Percentiles rank a stretch among this genome's conserved stretches.
phyloP scores from a whole-genome alignment of 176 grass and related monocot genomes.

The Oryza glaberrima region DNA sequence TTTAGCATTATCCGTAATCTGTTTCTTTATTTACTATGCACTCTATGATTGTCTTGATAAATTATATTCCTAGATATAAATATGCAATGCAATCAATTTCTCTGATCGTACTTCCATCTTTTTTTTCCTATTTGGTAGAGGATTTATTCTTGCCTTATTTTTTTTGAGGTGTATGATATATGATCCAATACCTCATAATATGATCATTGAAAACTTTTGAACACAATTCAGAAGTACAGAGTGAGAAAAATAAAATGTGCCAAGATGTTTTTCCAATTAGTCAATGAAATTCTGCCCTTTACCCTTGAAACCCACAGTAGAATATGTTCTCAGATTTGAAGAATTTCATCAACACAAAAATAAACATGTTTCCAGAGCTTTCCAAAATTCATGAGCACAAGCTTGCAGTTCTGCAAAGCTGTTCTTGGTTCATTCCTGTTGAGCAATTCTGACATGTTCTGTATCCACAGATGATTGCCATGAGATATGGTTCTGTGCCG shows the following conservation, averaged over 20 bases:
- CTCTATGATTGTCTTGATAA: conserved; percentile 7
- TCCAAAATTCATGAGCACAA: not conserved
- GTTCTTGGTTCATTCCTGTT: not conserved
- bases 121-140: conserved; percentile 8
- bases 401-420: not conserved
- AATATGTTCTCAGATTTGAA: not conserved
- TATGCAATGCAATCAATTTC: not conserved
- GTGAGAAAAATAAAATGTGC: not conserved
- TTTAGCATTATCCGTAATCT: conserved; percentile 2
- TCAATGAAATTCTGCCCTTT: not conserved
- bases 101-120: not conserved
- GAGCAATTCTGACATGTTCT: conserved; percentile 9
- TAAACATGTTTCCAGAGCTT: not conserved
- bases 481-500: conserved; percentile 94
- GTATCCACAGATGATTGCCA: conserved; percentile 84
- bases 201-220: not conserved
- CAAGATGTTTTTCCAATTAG: not conserved
- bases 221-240: not conserved
- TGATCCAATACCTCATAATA: not conserved
- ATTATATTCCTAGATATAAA: conserved; percentile 7
- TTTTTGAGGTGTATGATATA: not conserved
- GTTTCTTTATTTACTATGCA: not conserved
- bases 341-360: not conserved
- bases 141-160: not conserved
- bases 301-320: not conserved